Percentiles rank a stretch among this genome's conserved stretches.
These are phyloP conservation scores for Cyclotella distinguenda DNA, from an alignment of 108 stramenopile genomes.

Conservation along the genomic window DNA sequence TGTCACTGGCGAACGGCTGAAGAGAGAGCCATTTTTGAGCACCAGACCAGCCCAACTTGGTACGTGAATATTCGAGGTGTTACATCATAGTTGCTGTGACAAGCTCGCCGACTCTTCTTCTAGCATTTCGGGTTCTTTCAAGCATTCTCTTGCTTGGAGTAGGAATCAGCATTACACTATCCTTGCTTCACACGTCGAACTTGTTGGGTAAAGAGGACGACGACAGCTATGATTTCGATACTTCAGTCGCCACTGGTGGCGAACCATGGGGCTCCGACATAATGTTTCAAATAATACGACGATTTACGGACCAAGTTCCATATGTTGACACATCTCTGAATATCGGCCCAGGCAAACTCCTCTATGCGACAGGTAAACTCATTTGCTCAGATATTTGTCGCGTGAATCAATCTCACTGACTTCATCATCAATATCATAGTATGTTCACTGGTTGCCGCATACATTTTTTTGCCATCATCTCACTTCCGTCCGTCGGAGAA, in stretches of 20 bases:
- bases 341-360: constrained; percentile 68
- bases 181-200: constrained; percentile 12
- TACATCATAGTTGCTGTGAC: too few relatives aligned
- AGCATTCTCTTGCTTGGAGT: constrained; percentile 39
- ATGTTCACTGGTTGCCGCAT: constrained; percentile 66
- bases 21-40: constrained; percentile 70
- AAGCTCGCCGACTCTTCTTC: too few relatives aligned
- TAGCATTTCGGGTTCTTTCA: constrained; percentile 59
- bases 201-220: constrained; percentile 21
- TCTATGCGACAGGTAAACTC: constrained; percentile 52
- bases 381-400: neutral
- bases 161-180: constrained; percentile 37
- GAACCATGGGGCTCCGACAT: constrained; percentile 43
- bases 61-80: too few relatives aligned
- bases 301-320: constrained; percentile 46
- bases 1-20: constrained; percentile 56
- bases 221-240: constrained; percentile 29
- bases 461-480: constrained; percentile 75
- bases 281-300: constrained; percentile 30
- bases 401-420: neutral
- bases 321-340: constrained; percentile 64
- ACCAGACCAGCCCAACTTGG: constrained; percentile 83
- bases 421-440: neutral
- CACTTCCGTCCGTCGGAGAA: constrained; percentile 39
- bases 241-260: constrained; percentile 19